Evolutionary conservation across 257 asterid genomes (phyloP).

Genomic region (Mentha longifolia): DNA sequence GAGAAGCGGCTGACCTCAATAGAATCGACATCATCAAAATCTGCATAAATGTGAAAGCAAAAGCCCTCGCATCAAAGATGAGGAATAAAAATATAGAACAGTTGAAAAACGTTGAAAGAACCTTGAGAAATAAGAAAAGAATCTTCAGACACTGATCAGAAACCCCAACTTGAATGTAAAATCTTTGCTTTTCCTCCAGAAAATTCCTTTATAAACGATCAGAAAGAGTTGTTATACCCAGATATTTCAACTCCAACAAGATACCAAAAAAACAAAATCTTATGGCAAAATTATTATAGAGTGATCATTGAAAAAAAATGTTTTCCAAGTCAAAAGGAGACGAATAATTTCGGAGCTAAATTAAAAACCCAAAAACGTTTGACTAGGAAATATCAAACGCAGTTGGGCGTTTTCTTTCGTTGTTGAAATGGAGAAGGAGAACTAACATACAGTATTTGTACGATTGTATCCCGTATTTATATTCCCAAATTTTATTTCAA

Average conservation of each 20-base stretch:
- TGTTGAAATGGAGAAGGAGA: neutral
- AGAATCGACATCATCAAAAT: conserved; percentile 38
- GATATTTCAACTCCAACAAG: conserved; percentile 32
- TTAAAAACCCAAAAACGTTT: conserved; percentile 53
- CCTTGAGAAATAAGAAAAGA: no score
- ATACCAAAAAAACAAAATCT: conserved; percentile 29
- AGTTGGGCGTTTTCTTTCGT: conserved; percentile 35
- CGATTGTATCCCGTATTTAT: no score
- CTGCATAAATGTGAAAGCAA: conserved; percentile 41
- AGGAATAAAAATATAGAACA: conserved; percentile 24
- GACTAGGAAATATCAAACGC: conserved; percentile 64
- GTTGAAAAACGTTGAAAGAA: no score
- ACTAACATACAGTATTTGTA: no score
- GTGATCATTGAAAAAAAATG: conserved; percentile 23
- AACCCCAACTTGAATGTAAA: conserved; percentile 15
- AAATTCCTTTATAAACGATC: conserved; percentile 2
- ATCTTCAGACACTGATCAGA: conserved; percentile 29
- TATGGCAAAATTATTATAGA: conserved; percentile 16
- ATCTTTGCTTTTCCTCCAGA: conserved; percentile 8
- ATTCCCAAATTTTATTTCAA: no score
- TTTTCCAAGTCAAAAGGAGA: conserved; percentile 42
- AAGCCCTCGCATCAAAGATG: conserved; percentile 46
- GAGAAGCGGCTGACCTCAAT: conserved; percentile 49
- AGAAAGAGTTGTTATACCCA: conserved; percentile 28
- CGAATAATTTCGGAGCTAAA: conserved; percentile 28